A percentile compares a stretch with the other conserved stretches of the same genome.
Conservation (phyloP, 2,329 filamentous ascomycete species). For the Paraphaeosphaeria sporulosa region DNA sequence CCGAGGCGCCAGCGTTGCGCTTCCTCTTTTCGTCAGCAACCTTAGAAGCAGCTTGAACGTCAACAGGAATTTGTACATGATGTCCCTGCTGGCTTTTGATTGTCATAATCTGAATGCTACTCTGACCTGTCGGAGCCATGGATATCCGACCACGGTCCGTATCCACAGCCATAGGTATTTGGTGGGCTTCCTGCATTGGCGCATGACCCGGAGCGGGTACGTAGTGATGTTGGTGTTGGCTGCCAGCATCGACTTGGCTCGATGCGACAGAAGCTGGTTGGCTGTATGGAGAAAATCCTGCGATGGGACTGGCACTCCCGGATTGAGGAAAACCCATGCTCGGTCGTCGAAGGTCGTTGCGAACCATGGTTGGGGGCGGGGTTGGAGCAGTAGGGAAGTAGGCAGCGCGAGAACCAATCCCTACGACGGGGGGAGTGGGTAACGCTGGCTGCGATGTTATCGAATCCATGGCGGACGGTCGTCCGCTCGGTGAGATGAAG, state of each 20-base stretch:
- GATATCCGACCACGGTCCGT: constrained; percentile 52
- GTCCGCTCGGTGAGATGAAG: constrained; percentile 53
- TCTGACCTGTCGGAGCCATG: constrained; percentile 56
- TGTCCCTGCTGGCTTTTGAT: constrained; percentile 59
- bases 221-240: constrained; percentile 30
- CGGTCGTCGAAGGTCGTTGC: constrained; percentile 35
- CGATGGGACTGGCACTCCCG: constrained; percentile 54
- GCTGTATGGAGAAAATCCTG: constrained; percentile 54
- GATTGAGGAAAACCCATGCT: constrained; percentile 52
- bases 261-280: constrained; percentile 43
- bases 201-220: constrained; percentile 19
- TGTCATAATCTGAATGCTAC: constrained; percentile 62
- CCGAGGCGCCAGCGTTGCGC: constrained; percentile 85
- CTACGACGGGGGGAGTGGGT: constrained; percentile 55
- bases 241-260: constrained; percentile 47
- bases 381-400: constrained; percentile 49
- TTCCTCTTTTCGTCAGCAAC: constrained; percentile 85
- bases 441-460: constrained; percentile 56
- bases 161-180: constrained; percentile 42
- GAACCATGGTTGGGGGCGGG: constrained; percentile 35
- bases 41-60: constrained; percentile 81
- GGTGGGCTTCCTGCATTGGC: constrained; percentile 40
- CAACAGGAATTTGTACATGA: constrained; percentile 71
- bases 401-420: constrained; percentile 41
- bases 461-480: constrained; percentile 54